Evolutionary conservation across 345 rosid species (phyloP).

Genomic region (Lenwebbia sp.): DNA sequence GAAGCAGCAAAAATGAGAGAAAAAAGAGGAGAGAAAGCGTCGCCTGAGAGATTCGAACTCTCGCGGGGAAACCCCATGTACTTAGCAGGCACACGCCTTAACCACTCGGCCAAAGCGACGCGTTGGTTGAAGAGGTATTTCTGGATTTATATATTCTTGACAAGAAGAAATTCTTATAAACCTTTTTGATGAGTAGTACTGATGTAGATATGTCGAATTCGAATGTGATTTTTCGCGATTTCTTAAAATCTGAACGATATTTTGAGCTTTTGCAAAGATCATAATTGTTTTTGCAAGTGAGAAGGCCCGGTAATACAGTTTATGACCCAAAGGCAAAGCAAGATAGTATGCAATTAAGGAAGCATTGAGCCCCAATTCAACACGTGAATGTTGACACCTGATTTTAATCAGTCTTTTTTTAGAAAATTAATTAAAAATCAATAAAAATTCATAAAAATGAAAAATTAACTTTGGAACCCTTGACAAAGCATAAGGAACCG

Average conservation of each 20-base stretch:
- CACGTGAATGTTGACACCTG: too few species aligned
- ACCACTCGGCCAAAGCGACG: slow-evolving; percentile 91
- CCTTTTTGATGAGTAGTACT: neutral
- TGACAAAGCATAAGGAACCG: too few species aligned
- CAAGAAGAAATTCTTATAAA: neutral
- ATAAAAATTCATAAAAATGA: too few species aligned
- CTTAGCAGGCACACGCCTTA: slow-evolving; percentile 93
- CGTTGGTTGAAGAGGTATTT: fast-evolving
- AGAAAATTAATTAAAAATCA: too few species aligned
- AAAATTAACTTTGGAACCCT: too few species aligned
- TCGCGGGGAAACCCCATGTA: slow-evolving; percentile 81
- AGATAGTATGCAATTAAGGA: neutral
- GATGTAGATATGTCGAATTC: neutral
- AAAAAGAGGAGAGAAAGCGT: slow-evolving; percentile 7
- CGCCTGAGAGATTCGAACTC: slow-evolving; percentile 79
- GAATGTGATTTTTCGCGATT: neutral
- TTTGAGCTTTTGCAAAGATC: neutral
- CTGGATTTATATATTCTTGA: fast-evolving
- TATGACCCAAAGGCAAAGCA: neutral
- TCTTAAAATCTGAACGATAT: neutral
- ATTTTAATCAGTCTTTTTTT: too few species aligned
- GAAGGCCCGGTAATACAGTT: fast-evolving
- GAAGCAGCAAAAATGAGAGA: neutral
- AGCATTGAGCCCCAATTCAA: neutral
- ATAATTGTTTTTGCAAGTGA: neutral